Base-by-base conservation (phyloP, 352 stramenopile genomes). In the Blastocystis sp. region DNA sequence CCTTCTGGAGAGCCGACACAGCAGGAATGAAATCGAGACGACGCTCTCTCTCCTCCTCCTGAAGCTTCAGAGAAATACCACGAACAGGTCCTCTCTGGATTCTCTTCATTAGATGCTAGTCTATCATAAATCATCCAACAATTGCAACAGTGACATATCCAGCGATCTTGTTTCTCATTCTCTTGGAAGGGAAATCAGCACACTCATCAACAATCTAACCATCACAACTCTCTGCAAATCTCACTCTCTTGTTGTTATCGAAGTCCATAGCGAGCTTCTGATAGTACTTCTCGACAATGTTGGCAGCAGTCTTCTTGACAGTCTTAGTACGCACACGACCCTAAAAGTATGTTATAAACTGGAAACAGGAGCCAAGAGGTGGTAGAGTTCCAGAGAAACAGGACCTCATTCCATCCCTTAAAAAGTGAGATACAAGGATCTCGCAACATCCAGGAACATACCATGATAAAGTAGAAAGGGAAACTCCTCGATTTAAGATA, bases 161-260 rank as follows among this genome's bases (percentile, higher is more conserved):
- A 39, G 96, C 96, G 89, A 99, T 99, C 93, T 99, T 99, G 94
- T 99, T 99, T 89, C n/a, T n/a, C n/a, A n/a, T n/a, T n/a, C n/a
- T n/a, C n/a, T n/a, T n/a, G n/a, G n/a, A n/a, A n/a, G n/a, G 97
- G 88, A 98, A 95, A 90, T 98, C 98, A 75, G 96, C 96, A 86
- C 99, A 96, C 90, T 97, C 94, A 91, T 96, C 93, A 90, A 78
- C 66, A 58, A 39, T 54, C 66, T 78, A 54, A 6, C 14, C 35
- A 19, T 78, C 39, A 57, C 66, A 19, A 7, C 29, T 16, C 19
- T 6, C 21, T 27, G 27, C 37, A 57, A 54, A 57, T 11, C 29
- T 29, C 16, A 97, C 94, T 88, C 94, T 93, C 93, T 99, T 99
- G 94, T 99, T 99, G n/a, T n/a, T n/a, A n/a, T n/a, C n/a, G n/a